Conservation (phyloP, 176 grass and related monocot species). For the Oryza glaberrima region DNA sequence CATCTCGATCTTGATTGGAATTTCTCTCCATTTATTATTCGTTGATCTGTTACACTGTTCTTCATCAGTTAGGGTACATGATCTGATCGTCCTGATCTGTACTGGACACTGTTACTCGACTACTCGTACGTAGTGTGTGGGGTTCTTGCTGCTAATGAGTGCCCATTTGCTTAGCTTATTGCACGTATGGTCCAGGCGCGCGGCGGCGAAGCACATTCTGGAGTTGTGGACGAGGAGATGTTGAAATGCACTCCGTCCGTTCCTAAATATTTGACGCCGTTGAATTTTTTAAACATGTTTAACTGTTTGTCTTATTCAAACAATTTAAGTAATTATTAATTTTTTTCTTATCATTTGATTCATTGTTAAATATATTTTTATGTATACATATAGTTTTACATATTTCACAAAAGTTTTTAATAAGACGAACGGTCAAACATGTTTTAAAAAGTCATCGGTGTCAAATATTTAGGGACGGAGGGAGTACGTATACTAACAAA, state of each 20-base stretch:
- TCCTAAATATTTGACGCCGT: too few relatives aligned
- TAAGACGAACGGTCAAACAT: too few relatives aligned
- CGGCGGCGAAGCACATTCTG: too few relatives aligned
- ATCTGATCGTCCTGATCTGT: not conserved
- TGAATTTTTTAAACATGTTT: too few relatives aligned
- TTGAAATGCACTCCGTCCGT: not conserved
- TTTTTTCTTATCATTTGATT: too few relatives aligned
- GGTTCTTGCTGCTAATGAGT: not conserved
- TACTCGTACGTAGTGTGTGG: not conserved
- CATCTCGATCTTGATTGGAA: not conserved
- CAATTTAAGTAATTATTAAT: too few relatives aligned
- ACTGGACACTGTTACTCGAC: not conserved
- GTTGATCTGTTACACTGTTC: not conserved
- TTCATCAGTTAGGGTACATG: not conserved
- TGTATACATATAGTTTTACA: too few relatives aligned
- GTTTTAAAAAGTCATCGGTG: too few relatives aligned
- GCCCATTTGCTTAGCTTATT: not conserved
- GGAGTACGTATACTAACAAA: not conserved
- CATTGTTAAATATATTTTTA: too few relatives aligned
- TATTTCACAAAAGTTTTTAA: too few relatives aligned
- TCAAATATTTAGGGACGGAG: too few relatives aligned
- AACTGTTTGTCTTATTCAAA: too few relatives aligned
- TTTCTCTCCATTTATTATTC: not conserved
- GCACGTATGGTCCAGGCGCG: not conserved
- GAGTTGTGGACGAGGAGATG: not conserved